Evolutionary conservation across 768 basidiomycete genomes (phyloP).

Genomic region (Tylopilus vinaceipallidus): DNA sequence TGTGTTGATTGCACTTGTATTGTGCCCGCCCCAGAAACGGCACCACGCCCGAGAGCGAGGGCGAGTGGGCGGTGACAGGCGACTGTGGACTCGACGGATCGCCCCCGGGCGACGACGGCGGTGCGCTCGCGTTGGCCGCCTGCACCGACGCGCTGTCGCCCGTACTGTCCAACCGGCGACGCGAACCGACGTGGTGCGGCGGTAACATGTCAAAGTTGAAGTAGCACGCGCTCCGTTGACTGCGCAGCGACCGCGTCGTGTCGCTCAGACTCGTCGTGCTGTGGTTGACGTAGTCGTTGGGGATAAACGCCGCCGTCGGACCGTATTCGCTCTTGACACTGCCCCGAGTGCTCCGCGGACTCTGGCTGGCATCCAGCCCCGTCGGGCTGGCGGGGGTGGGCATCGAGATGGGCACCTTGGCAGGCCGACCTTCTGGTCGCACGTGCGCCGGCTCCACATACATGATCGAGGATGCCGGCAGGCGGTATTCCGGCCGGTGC

Average conservation of each 20-base stretch:
- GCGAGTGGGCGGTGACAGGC: background rate
- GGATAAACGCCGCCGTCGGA: slow-evolving; percentile 32
- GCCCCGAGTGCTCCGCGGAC: slow-evolving; percentile 1
- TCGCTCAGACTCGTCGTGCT: slow-evolving; percentile 11
- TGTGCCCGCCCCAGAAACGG: slow-evolving; percentile 23
- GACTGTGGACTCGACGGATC: background rate
- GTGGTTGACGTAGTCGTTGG: slow-evolving; percentile 7
- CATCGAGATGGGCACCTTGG: background rate
- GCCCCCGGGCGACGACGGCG: background rate
- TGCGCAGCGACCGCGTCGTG: slow-evolving; percentile 7
- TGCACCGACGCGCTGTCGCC: background rate
- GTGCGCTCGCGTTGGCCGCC: background rate
- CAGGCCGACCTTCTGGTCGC: slow-evolving; percentile 7
- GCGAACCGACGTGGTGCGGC: background rate
- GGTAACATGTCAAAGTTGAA: slow-evolving; percentile 33
- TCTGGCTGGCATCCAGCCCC: background rate
- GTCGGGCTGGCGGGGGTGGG: background rate
- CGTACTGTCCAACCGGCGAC: background rate
- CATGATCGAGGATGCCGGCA: slow-evolving; percentile 16
- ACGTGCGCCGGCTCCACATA: slow-evolving; percentile 18
- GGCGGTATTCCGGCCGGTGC: slow-evolving; percentile 28
- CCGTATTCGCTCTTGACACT: slow-evolving; percentile 14
- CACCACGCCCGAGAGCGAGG: slow-evolving; percentile 1
- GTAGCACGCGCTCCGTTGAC: slow-evolving; percentile 16
- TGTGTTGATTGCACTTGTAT: slow-evolving; percentile 30